A percentile compares a stretch with the other conserved stretches of the same genome.
phyloP scores from a whole-genome alignment of 1,139 yeast species.

The Blastobotrys aristatus region DNA sequence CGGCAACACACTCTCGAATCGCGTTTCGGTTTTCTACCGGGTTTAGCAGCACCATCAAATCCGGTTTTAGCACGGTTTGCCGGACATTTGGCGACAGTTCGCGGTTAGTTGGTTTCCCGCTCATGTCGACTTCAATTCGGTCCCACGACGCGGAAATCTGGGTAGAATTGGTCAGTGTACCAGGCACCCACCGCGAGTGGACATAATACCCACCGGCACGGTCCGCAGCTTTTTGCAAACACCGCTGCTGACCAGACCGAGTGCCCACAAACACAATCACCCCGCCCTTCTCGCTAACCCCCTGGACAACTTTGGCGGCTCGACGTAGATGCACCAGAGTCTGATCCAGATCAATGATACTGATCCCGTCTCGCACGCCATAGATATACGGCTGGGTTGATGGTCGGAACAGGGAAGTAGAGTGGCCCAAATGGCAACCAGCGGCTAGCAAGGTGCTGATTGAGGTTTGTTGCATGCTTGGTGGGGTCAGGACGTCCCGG shows the following conservation, averaged over 20 bases:
- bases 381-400: slow-evolving; percentile 81
- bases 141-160: slow-evolving; percentile 59
- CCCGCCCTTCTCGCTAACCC: slow-evolving; percentile 81
- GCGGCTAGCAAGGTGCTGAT: slow-evolving; percentile 75
- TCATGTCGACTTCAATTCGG: slow-evolving; percentile 63
- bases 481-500: slow-evolving; percentile 58
- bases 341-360: slow-evolving; percentile 81
- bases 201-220: slow-evolving; percentile 79
- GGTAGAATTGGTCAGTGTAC: slow-evolving; percentile 81
- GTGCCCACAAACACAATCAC: slow-evolving; percentile 82
- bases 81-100: slow-evolving; percentile 40
- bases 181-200: slow-evolving; percentile 88
- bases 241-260: slow-evolving; percentile 66
- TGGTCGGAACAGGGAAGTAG: slow-evolving; percentile 75
- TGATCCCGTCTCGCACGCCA: slow-evolving; percentile 85
- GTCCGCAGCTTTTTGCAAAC: slow-evolving; percentile 74
- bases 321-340: slow-evolving; percentile 70
- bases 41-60: slow-evolving; percentile 76
- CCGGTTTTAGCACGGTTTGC: slow-evolving; percentile 62
- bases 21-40: slow-evolving; percentile 85
- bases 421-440: slow-evolving; percentile 92
- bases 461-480: slow-evolving; percentile 51
- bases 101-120: slow-evolving; percentile 56
- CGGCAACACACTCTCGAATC: slow-evolving; percentile 72
- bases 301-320: slow-evolving; percentile 75